Evolutionary conservation across 257 asterid genomes (phyloP), one percentile per base, ranked within the genome.

Genomic region (Primulina huaijiensis): DNA sequence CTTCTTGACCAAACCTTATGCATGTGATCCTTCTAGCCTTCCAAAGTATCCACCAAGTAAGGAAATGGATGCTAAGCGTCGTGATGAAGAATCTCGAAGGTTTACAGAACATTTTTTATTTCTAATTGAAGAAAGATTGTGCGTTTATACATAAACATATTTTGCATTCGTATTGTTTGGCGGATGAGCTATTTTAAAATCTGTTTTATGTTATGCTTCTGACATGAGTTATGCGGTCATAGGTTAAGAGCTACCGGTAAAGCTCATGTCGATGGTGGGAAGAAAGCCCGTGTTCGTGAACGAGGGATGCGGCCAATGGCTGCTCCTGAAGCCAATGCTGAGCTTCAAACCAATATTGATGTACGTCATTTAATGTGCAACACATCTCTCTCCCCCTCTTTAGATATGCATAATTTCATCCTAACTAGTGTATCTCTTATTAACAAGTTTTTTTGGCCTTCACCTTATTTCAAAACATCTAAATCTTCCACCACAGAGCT

Each of bases 51-150:
- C 97, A 38, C 97, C 97, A 1, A 90, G 96, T 77, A 90, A 90
- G 80, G 97, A 90, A 86, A 88, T 90, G 88, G 97, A 90, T 79
- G 97, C 92, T 61, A 90, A 90, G 77, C 88, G 90, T 14, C 90
- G 95, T 25, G 96, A 87, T 67, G 97, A 90, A 83, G 95, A 90
- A 82, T 86, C 95, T 75, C 79, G 97, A 84, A 90, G 97, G 97
- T 90, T 14, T 77, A 64, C n/a, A 25, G 59, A 55, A 52, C 66
- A 40, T 17, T 55, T 27, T 53, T 5, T 40, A 67, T 37, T 55
- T 19, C 8, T 70, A 34, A 21, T 35, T 20, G 62, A 37, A 31
- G 8, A 69, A 29, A 55, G 68, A 70, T 40, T 12, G 71, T 57
- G 37, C 40, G 23, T 40, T 21, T n/a, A 50, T 62, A 64, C 67